phyloP scores from a whole-genome alignment of 257 asterid genomes.

The Fraxinus quadrangulata region DNA sequence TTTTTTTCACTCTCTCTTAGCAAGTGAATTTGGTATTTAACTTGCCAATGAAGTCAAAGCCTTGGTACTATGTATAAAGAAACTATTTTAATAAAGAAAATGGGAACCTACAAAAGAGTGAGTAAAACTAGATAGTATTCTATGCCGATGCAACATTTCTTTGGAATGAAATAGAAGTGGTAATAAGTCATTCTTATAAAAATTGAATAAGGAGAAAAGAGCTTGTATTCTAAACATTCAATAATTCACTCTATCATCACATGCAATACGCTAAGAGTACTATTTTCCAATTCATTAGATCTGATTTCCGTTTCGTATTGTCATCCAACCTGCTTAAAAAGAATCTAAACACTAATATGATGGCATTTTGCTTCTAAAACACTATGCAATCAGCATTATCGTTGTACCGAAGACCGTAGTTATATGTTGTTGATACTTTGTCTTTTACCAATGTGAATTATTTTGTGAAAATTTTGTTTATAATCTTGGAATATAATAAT shows the following conservation, averaged over 20 bases:
- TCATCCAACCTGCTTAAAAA: background rate
- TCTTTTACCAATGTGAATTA: background rate
- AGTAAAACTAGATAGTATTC: background rate
- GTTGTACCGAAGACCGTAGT: background rate
- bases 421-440: background rate
- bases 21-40: conserved; percentile 6
- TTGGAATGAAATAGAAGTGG: background rate
- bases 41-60: background rate
- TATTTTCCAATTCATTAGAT: background rate
- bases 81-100: background rate
- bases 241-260: background rate
- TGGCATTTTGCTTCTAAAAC: background rate
- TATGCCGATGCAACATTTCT: background rate
- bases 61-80: background rate
- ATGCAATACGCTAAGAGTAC: background rate
- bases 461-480: background rate
- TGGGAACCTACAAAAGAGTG: background rate
- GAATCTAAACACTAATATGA: background rate
- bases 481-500: background rate
- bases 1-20: conserved; percentile 6
- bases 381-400: background rate
- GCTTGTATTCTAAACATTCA: background rate
- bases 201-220: background rate
- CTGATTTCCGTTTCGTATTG: background rate
- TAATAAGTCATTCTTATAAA: background rate